Conservation (phyloP, 1,284 basidiomycete genomes). For the Lentinus polychrous region DNA sequence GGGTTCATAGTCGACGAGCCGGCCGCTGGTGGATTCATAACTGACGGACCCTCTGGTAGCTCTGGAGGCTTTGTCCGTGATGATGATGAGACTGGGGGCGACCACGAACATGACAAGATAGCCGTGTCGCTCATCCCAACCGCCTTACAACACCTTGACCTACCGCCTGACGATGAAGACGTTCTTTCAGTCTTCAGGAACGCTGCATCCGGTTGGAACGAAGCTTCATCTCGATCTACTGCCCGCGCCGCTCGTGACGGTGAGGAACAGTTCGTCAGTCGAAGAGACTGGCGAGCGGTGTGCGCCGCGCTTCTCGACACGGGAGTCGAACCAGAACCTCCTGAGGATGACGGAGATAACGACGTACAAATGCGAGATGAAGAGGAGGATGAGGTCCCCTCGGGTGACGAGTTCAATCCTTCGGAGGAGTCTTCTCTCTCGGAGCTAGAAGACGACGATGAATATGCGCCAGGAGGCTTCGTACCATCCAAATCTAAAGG, state of each 20-base stretch:
- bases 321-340: slow-evolving; percentile 14
- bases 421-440: slow-evolving; percentile 14
- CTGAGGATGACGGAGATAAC: slow-evolving; percentile 24
- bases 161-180: slow-evolving; percentile 61
- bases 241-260: slow-evolving; percentile 13
- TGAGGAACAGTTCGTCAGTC: slow-evolving; percentile 32
- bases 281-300: slow-evolving; percentile 67
- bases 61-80: slow-evolving; percentile 8
- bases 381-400: slow-evolving; percentile 13
- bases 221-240: slow-evolving; percentile 3
- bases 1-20: slow-evolving; percentile 13
- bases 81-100: slow-evolving; percentile 1
- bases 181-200: slow-evolving; percentile 63
- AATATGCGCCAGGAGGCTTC: slow-evolving; percentile 26
- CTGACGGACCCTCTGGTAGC: slow-evolving; percentile 7
- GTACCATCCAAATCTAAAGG: slow-evolving; percentile 10
- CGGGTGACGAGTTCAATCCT: slow-evolving; percentile 22
- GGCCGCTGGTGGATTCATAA: slow-evolving; percentile 12
- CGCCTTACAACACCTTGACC: slow-evolving; percentile 57
- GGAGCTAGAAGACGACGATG: slow-evolving; percentile 20
- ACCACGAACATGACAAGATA: slow-evolving; percentile 27
- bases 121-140: slow-evolving; percentile 49
- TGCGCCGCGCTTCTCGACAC: slow-evolving; percentile 54
- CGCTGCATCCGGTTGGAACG: slow-evolving; percentile 62
- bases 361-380: slow-evolving; percentile 21